A percentile compares a stretch with the other conserved stretches of the same genome.
These are phyloP conservation scores for Cercospora sojina DNA, from an alignment of 2,329 filamentous ascomycete species.

Conservation along the genomic window DNA sequence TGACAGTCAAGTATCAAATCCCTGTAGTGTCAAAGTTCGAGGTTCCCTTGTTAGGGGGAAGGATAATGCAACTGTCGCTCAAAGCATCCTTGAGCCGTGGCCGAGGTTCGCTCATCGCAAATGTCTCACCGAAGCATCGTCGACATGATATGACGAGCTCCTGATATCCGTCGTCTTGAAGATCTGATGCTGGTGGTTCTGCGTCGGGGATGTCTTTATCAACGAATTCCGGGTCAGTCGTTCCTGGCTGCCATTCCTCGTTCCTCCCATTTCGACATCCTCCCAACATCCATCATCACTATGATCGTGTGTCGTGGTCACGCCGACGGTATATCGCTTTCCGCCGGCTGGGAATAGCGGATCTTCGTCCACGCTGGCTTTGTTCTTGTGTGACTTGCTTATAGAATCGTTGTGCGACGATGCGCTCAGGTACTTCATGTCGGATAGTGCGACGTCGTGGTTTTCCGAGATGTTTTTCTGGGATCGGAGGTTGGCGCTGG, in stretches of 20 bases:
- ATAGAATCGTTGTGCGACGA: slow-evolving; percentile 6
- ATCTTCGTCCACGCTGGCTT: neutral
- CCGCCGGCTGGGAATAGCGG: neutral
- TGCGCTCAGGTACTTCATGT: slow-evolving; percentile 12
- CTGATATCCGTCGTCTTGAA: slow-evolving; percentile 14
- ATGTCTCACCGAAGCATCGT: neutral
- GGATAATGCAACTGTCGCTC: no score
- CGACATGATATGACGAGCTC: neutral
- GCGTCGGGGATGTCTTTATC: neutral
- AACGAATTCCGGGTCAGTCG: slow-evolving; percentile 10
- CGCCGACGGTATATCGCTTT: slow-evolving; percentile 15
- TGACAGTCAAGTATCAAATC: neutral
- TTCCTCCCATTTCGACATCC: slow-evolving; percentile 6
- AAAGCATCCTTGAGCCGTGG: no score
- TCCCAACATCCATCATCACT: slow-evolving; percentile 21
- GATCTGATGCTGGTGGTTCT: neutral
- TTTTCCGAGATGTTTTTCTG: neutral
- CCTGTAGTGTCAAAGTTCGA: neutral
- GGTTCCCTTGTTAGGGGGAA: neutral
- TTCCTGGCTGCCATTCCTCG: slow-evolving; percentile 20
- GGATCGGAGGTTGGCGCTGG: slow-evolving; percentile 7
- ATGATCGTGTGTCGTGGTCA: slow-evolving; percentile 14
- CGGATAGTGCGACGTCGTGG: slow-evolving; percentile 7
- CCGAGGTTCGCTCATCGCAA: neutral
- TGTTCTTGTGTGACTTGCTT: slow-evolving; percentile 10